Base-by-base conservation (phyloP, 2,329 filamentous ascomycete genomes). In the Exophiala calicioides region DNA sequence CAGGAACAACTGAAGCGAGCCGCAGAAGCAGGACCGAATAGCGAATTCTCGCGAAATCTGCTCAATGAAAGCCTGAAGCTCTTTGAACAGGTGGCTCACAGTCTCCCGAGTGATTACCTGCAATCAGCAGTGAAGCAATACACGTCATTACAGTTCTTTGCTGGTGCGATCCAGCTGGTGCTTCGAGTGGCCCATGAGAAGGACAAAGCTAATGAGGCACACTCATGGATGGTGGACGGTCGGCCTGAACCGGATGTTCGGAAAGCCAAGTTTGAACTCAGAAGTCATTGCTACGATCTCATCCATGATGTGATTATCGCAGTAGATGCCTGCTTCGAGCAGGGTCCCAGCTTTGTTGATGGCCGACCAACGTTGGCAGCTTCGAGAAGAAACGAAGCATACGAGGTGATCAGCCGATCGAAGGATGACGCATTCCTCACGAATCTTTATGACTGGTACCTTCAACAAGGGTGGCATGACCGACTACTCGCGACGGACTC, bases 401-500 rank as follows among this genome's bases (percentile, higher is more conserved):
- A 97, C 68, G 81, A 84, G 33, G 87, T 96, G 2, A 90, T 98
- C 59, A 88, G 94, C 62, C 80, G 79, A 48, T 95, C 91, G 0
- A 80, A 85, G 10, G 93, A 98, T 58, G 88, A 96, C 62, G 87
- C 96, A 3, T 98, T 98, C 72, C 86, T 97, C 65, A 94, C 88
- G 52, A 89, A 88, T 60, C 77, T 98, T n/a, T 98, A 96, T 65
- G 90, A 96, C 61, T 98, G 93, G 91, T 98, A 98, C 67, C 83
- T 97, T 57, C 71, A 79, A 43, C 84, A 90, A 64, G 85, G 86
- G 13, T 90, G 88, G 82, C 86, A 82, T 7, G 89, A 96, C 54
- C 85, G 90, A 10, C 79, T 98, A 20, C 79, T 98, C 24, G 82
- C 85, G 26, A 89, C 93, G 40, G 81, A 90, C 47, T 95, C 90